Evolutionary conservation across 208 protist species (phyloP).

Genomic region (Crithidia fasciculata): DNA sequence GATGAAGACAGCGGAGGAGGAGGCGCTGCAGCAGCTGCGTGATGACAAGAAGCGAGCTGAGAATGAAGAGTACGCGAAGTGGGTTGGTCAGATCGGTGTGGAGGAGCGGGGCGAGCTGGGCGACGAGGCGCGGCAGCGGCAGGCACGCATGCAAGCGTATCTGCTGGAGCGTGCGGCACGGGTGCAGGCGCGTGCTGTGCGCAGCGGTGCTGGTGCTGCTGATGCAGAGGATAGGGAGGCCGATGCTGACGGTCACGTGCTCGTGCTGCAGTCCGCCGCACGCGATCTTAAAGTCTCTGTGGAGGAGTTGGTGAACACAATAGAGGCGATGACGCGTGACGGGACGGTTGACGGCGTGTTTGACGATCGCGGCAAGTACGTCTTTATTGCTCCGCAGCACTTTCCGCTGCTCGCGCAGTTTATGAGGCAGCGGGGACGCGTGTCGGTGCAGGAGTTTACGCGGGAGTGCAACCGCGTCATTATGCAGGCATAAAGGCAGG

Average conservation of each 20-base stretch:
- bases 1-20: constrained; percentile 41
- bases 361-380: constrained; percentile 85
- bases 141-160: constrained; percentile 36
- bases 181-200: constrained; percentile 34
- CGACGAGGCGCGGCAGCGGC: constrained; percentile 47
- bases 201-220: background rate
- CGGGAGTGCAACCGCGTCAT: constrained; percentile 77
- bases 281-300: constrained; percentile 54
- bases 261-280: constrained; percentile 70
- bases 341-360: constrained; percentile 67
- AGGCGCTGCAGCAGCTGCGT: constrained; percentile 63
- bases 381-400: constrained; percentile 63
- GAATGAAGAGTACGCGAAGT: constrained; percentile 73
- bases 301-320: constrained; percentile 56
- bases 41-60: constrained; percentile 59
- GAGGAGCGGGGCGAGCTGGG: constrained; percentile 75
- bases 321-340: constrained; percentile 60
- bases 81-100: constrained; percentile 64
- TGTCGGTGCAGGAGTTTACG: constrained; percentile 71
- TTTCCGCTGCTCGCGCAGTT: constrained; percentile 63
- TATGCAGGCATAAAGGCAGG: constrained; percentile 28
- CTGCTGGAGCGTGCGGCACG: constrained; percentile 36
- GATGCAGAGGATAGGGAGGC: background rate
- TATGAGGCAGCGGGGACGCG: constrained; percentile 59
- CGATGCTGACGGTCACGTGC: constrained; percentile 31